Base-by-base conservation (phyloP, 148 eudicot species). In the Bassia scoparia region DNA sequence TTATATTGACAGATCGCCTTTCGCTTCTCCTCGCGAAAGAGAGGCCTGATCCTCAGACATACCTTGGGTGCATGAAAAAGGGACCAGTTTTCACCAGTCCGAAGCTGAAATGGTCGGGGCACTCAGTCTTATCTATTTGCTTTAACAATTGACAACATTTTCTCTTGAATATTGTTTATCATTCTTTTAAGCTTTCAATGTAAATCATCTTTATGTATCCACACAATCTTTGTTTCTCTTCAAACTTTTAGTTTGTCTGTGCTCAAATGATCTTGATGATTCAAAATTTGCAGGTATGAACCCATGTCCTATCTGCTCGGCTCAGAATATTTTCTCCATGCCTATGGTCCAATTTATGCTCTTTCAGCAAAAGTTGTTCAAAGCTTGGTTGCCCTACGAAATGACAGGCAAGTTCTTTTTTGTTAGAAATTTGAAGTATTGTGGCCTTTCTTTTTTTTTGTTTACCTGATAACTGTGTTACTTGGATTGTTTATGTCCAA, bases 51-150 rank as follows among this genome's bases (percentile, higher is more conserved):
- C 87, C 96, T 43, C 96, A 89, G 77, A 95, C 98, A 56, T 95
- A 95, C 75, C 85, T 95, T 67, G 98, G 98, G 62, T 95, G 98
- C 87, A 83, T 95, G 98, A 95, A 95, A 64, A 95, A 95, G 68
- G 98, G 98, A 68, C 97, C 96, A 17, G 98, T 95, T 64, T 89
- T 95, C 78, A 91, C 96, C 41, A 93, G 88, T 74, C 92, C 95
- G 9, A 88, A 86, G 70, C 87, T 91, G 26, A 94, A 94, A 91
- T 94, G 98, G 98, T 94, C 72, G 77, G 97, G 77, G 97, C 65
- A 58, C 55, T 61, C 68, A 3, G 37, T 54, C 21, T 62, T 76
- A 24, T 71, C 33, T 29, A 6, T 48, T 53, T 67, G 0, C 60
- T 68, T 69, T 54, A 18, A 67, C 26, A 16, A 24, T 56, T 70